Conservation (phyloP, 768 basidiomycete genomes). For the Hericium coralloides region DNA sequence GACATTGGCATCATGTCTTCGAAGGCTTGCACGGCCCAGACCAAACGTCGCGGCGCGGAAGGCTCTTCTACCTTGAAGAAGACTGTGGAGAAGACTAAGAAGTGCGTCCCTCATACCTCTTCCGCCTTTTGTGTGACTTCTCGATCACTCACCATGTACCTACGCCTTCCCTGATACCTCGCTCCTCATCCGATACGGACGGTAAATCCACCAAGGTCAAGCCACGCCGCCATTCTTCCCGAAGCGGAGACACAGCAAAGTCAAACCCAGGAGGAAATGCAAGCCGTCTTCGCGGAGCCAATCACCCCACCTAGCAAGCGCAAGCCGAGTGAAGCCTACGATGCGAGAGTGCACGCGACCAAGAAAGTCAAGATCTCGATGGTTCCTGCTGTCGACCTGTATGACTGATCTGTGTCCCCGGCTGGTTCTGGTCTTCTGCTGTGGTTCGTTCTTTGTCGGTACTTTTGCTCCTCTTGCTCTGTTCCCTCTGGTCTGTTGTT, state of each 20-base stretch:
- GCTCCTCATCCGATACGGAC: background rate
- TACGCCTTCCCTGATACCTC: background rate
- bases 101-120: background rate
- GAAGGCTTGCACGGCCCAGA: background rate
- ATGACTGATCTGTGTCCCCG: constrained; percentile 38
- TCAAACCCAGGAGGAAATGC: too few relatives aligned
- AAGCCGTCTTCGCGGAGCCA: constrained; percentile 16
- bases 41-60: background rate
- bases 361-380: constrained; percentile 74
- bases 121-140: background rate
- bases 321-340: constrained; percentile 16
- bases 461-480: background rate
- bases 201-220: background rate
- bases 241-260: background rate
- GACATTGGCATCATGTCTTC: background rate
- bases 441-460: background rate
- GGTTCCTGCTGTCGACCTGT: constrained; percentile 60
- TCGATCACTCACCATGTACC: background rate
- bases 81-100: background rate
- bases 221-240: background rate
- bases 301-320: constrained; percentile 28
- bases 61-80: background rate
- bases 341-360: constrained; percentile 8
- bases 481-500: background rate
- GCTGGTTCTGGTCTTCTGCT: too few relatives aligned